Conservation (phyloP, 2,329 filamentous ascomycete species). For the Xylariaceae sp. region DNA sequence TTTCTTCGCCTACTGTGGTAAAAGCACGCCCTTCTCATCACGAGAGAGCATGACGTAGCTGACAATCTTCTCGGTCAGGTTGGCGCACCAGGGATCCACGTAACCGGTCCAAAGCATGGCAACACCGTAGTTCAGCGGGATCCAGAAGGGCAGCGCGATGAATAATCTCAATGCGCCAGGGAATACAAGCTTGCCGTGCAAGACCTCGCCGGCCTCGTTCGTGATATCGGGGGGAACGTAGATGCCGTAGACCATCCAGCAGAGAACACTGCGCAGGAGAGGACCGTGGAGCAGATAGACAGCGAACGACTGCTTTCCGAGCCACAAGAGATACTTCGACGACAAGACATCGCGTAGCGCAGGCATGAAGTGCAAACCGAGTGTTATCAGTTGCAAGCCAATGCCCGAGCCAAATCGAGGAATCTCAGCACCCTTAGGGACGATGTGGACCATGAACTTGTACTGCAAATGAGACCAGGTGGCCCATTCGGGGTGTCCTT, state of each 20-base stretch:
- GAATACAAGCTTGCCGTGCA: constrained; percentile 36
- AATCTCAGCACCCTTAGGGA: constrained; percentile 43
- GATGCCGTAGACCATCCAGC: constrained; percentile 54
- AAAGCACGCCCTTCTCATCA: constrained; percentile 32
- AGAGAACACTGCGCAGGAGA: constrained; percentile 53
- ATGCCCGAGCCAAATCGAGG: constrained; percentile 38
- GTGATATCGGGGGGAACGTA: constrained; percentile 33
- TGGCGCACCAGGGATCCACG: constrained; percentile 48
- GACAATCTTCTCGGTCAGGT: constrained; percentile 38
- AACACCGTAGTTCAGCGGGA: constrained; percentile 41
- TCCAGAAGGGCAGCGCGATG: constrained; percentile 40
- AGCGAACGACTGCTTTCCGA: constrained; percentile 59
- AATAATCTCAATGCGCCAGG: constrained; percentile 35
- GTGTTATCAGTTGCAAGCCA: constrained; percentile 31
- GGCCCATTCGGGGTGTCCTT: constrained; percentile 48
- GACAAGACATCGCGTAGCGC: constrained; percentile 48
- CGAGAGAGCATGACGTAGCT: constrained; percentile 29
- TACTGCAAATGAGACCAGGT: constrained; percentile 48
- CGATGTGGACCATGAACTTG: constrained; percentile 39
- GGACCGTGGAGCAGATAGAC: constrained; percentile 60
- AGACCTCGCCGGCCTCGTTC: constrained; percentile 35
- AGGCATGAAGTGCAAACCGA: constrained; percentile 32
- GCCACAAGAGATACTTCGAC: constrained; percentile 52
- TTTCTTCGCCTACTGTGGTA: constrained; percentile 25
- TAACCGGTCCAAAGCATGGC: constrained; percentile 49